Conservation (phyloP, 768 basidiomycete species). For the Boletus eberwhitei region DNA sequence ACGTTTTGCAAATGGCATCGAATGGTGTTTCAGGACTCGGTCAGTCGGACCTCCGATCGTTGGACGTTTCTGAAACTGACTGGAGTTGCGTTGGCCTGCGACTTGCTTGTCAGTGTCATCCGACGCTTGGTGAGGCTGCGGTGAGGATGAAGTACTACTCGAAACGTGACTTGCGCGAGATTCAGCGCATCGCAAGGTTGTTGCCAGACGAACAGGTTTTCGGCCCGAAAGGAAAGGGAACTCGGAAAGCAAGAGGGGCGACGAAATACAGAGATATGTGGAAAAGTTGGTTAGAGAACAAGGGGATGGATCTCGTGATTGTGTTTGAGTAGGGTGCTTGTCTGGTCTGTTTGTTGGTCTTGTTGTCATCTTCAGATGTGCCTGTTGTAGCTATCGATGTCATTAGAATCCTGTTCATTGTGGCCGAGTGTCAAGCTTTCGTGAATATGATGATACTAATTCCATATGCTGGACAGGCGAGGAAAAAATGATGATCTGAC, state of each 20-base stretch:
- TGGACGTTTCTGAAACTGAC: background rate
- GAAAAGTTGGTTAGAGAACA: slow-evolving; percentile 37
- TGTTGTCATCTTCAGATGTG: background rate
- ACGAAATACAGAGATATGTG: slow-evolving; percentile 37
- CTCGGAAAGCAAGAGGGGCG: slow-evolving; percentile 12
- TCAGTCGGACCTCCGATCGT: slow-evolving; percentile 23
- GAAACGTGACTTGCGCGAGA: slow-evolving; percentile 37
- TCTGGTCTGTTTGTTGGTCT: background rate
- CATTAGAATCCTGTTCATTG: background rate
- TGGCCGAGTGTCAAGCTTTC: too few species aligned
- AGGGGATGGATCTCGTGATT: slow-evolving; percentile 33
- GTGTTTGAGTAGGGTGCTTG: slow-evolving; percentile 28
- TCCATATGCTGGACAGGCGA: too few species aligned
- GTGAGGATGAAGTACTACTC: slow-evolving; percentile 36
- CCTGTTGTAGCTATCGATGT: background rate
- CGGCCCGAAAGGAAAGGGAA: background rate
- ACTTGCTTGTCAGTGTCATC: slow-evolving; percentile 30
- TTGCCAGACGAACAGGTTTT: slow-evolving; percentile 38
- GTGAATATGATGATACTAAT: background rate
- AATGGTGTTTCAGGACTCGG: slow-evolving; percentile 41
- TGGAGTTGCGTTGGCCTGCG: background rate
- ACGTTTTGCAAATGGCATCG: slow-evolving; percentile 46
- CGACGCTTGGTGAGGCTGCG: slow-evolving; percentile 34
- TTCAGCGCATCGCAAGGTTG: slow-evolving; percentile 40
- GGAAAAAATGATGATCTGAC: slow-evolving; percentile 34